Evolutionary conservation across 108 stramenopile genomes (phyloP).

Genomic region (Nitzschia inconspicua): DNA sequence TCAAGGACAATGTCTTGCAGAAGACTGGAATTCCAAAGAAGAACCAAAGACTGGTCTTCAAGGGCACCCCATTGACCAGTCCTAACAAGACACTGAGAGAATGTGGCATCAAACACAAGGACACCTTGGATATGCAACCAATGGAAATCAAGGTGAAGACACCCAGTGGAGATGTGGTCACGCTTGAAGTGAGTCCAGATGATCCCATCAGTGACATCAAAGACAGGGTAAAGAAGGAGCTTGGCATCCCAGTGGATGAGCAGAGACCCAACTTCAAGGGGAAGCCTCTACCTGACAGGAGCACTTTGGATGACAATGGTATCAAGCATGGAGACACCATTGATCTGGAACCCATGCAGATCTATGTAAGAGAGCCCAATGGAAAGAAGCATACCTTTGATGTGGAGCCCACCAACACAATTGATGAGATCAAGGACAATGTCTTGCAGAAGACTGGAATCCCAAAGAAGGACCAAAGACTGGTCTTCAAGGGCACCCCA

Average conservation of each 20-base stretch:
- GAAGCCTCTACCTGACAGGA: slow-evolving; percentile 9
- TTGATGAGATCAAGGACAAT: slow-evolving; percentile 10
- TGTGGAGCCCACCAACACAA: slow-evolving; percentile 4
- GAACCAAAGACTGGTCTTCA: slow-evolving; percentile 11
- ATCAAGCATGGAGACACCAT: slow-evolving; percentile 24
- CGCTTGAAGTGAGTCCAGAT: slow-evolving; percentile 9
- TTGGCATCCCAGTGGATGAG: slow-evolving; percentile 17
- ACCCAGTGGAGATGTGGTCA: slow-evolving; percentile 9
- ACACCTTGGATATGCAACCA: slow-evolving; percentile 13
- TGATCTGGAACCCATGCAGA: slow-evolving; percentile 26
- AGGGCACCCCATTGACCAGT: background rate
- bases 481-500: slow-evolving; percentile 5
- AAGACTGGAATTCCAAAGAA: slow-evolving; percentile 23
- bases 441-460: slow-evolving; percentile 12
- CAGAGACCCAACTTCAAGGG: slow-evolving; percentile 18
- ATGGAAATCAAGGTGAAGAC: slow-evolving; percentile 23
- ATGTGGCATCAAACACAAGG: slow-evolving; percentile 10
- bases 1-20: slow-evolving; percentile 18
- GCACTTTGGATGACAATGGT: slow-evolving; percentile 10
- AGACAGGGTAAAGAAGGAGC: slow-evolving; percentile 8
- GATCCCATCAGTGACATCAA: slow-evolving; percentile 26
- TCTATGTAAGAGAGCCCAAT: slow-evolving; percentile 8
- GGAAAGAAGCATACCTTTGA: slow-evolving; percentile 7
- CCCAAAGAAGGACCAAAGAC: slow-evolving; percentile 22
- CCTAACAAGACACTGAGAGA: slow-evolving; percentile 19